Percentiles rank a stretch among this genome's conserved stretches.
Evolutionary conservation across 768 basidiomycete species (phyloP).

Genomic region (Mycena galericulata): DNA sequence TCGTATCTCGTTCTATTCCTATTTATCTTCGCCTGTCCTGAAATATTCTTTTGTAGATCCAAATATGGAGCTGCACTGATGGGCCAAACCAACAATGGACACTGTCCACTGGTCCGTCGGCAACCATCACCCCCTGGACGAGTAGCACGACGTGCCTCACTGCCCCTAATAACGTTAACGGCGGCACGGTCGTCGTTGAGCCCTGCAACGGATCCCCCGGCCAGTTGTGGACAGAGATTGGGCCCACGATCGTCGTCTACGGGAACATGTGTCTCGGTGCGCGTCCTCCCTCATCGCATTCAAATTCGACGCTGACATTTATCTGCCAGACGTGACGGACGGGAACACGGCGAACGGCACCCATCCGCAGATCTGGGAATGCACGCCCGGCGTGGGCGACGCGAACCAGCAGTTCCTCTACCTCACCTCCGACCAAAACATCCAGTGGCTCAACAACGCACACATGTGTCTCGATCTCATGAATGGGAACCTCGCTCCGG

Average conservation of each 20-base stretch:
- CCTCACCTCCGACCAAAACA: not conserved
- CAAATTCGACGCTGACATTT: not conserved
- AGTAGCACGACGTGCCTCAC: slow-evolving; percentile 23
- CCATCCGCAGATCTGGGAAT: not conserved
- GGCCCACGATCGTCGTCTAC: slow-evolving; percentile 5
- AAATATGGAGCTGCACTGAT: slow-evolving; percentile 25
- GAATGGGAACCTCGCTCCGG: slow-evolving; percentile 6
- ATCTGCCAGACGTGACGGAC: not conserved
- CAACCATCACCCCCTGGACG: not conserved
- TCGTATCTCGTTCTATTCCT: not conserved
- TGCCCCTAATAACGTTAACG: not conserved
- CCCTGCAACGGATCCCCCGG: slow-evolving; percentile 15
- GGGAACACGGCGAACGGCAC: not conserved
- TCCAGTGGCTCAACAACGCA: not conserved
- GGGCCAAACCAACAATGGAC: slow-evolving; percentile 20
- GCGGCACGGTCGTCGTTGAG: slow-evolving; percentile 18
- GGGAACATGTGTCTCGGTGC: slow-evolving; percentile 13
- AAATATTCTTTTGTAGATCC: not conserved
- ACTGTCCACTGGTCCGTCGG: slow-evolving; percentile 13
- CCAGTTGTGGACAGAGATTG: slow-evolving; percentile 16
- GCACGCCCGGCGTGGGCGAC: not conserved
- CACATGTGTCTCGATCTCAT: slow-evolving; percentile 18
- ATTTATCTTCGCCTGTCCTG: not conserved
- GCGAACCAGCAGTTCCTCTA: not conserved
- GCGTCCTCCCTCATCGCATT: not conserved